Evolutionary conservation across 352 stramenopile species (phyloP).

Genomic region (Phytophthora tubulina): DNA sequence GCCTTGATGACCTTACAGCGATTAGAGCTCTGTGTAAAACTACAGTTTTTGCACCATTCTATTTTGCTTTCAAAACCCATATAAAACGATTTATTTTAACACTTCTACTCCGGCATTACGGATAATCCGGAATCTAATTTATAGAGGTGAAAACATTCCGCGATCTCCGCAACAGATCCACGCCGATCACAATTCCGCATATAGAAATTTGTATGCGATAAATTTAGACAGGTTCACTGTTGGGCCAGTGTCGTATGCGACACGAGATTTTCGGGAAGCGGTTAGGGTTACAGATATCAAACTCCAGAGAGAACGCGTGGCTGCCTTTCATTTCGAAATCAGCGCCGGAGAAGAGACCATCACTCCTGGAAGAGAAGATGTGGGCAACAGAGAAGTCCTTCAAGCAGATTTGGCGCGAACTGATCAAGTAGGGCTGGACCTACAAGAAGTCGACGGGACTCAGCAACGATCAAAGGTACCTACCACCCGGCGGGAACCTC

Average conservation of each 20-base stretch:
- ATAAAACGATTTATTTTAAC: too few relatives aligned
- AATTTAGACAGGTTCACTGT: slow-evolving; percentile 9
- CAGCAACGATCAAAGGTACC: slow-evolving; percentile 5
- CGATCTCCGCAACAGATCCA: too few relatives aligned
- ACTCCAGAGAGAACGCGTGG: background rate
- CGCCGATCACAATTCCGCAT: too few relatives aligned
- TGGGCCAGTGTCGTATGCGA: background rate
- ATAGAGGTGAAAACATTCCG: too few relatives aligned
- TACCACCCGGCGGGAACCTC: background rate
- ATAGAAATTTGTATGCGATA: too few relatives aligned
- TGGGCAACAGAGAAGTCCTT: slow-evolving; percentile 4
- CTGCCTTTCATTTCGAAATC: slow-evolving; percentile 6
- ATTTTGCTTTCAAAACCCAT: too few relatives aligned
- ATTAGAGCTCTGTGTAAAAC: too few relatives aligned
- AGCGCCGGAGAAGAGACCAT: background rate
- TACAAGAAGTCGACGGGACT: background rate
- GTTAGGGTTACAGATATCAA: background rate
- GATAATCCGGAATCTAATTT: too few relatives aligned
- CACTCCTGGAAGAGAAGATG: background rate
- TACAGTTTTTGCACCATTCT: too few relatives aligned
- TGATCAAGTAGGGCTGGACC: slow-evolving; percentile 4
- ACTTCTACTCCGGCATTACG: too few relatives aligned
- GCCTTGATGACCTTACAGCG: too few relatives aligned
- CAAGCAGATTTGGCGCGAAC: slow-evolving; percentile 4
- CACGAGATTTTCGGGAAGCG: background rate